Evolutionary conservation across 2,329 filamentous ascomycete genomes (phyloP).

Genomic region (Colletotrichum costaricense): DNA sequence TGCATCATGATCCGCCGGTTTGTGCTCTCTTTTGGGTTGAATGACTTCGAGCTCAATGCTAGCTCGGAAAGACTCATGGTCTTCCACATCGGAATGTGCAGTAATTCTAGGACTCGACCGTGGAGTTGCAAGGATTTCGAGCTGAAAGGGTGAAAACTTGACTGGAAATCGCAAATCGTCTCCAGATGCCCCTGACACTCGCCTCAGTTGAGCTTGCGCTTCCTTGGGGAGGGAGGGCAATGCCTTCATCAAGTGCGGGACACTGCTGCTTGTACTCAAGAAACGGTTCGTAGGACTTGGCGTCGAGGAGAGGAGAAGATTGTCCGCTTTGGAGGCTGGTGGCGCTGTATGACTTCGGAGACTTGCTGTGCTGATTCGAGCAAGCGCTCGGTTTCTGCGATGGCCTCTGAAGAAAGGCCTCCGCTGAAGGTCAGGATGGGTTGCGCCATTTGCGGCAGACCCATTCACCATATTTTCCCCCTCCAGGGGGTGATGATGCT

Average conservation of each 20-base stretch:
- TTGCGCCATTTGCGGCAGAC: not conserved
- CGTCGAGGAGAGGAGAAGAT: slow-evolving; percentile 55
- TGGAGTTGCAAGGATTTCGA: slow-evolving; percentile 27
- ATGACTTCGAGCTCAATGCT: slow-evolving; percentile 13
- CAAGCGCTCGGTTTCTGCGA: slow-evolving; percentile 41
- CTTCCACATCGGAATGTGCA: not conserved
- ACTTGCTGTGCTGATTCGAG: slow-evolving; percentile 37
- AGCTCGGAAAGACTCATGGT: slow-evolving; percentile 24
- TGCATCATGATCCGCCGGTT: slow-evolving; percentile 21
- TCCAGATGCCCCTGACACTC: not conserved
- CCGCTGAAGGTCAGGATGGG: not conserved
- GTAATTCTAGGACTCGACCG: slow-evolving; percentile 24
- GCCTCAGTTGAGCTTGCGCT: not conserved
- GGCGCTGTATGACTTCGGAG: not conserved
- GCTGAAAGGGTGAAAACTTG: slow-evolving; percentile 34
- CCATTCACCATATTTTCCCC: too few relatives aligned
- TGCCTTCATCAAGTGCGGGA: slow-evolving; percentile 64
- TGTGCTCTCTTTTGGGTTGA: not conserved
- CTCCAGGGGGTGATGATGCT: too few relatives aligned
- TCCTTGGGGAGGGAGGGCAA: slow-evolving; percentile 57
- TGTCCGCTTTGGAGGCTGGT: not conserved
- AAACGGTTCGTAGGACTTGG: slow-evolving; percentile 59
- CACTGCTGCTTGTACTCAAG: slow-evolving; percentile 60
- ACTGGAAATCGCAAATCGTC: slow-evolving; percentile 24
- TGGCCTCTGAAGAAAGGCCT: slow-evolving; percentile 37